Conservation (phyloP, 2,329 filamentous ascomycete genomes). For the Canariomyces notabilis region DNA sequence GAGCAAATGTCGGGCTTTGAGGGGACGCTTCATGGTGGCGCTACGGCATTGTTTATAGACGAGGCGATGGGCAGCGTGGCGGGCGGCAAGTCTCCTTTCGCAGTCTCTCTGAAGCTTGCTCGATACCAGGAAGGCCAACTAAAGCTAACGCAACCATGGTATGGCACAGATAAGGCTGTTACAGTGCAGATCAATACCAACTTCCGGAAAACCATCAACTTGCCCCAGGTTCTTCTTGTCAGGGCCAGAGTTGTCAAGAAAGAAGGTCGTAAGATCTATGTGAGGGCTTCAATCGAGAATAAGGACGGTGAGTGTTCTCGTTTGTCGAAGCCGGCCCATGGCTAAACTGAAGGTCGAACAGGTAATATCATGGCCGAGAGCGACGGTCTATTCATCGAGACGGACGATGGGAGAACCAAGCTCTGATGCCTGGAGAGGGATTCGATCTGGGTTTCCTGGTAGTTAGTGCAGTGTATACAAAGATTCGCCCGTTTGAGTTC, state of each 20-base stretch:
- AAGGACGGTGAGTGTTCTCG: conserved; percentile 9
- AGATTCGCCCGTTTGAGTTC: too few species aligned
- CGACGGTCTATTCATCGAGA: conserved; percentile 10
- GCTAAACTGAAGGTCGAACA: not conserved
- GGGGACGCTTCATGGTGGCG: conserved; percentile 18
- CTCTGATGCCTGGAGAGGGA: conserved; percentile 7
- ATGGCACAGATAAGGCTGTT: conserved; percentile 11
- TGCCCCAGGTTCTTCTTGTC: conserved; percentile 17
- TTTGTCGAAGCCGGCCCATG: too few species aligned
- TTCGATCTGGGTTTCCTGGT: too few species aligned
- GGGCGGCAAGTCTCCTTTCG: conserved; percentile 8
- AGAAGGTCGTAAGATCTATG: conserved; percentile 17
- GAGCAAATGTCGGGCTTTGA: conserved; percentile 16
- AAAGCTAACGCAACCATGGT: too few species aligned
- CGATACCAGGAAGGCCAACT: too few species aligned
- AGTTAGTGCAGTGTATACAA: too few species aligned
- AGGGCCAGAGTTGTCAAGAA: conserved; percentile 16
- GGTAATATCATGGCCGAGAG: conserved; percentile 14
- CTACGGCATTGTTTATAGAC: conserved; percentile 17
- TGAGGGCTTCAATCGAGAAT: conserved; percentile 19
- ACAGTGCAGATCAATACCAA: conserved; percentile 17
- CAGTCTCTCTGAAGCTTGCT: too few species aligned
- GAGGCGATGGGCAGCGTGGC: conserved; percentile 21
- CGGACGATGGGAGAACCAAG: not conserved
- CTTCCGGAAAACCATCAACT: conserved; percentile 13